Evolutionary conservation across 805 yeast genomes (phyloP).

Genomic region (Candida sanyiensis): DNA sequence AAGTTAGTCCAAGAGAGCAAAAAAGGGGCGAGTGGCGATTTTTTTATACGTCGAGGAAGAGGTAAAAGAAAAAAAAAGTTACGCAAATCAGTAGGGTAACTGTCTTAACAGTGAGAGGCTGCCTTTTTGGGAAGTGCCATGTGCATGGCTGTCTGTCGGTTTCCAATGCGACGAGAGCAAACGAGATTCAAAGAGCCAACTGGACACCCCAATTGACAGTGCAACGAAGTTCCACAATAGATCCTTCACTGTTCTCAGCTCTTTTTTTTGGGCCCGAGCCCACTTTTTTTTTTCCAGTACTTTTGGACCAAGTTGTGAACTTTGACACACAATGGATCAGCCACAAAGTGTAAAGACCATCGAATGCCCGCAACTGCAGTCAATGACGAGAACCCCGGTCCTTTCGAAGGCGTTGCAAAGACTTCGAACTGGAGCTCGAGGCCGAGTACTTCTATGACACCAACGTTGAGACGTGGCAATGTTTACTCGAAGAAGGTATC

Average conservation of each 20-base stretch:
- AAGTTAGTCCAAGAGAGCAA: neutral
- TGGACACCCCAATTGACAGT: too few relatives aligned
- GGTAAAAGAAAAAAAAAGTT: neutral
- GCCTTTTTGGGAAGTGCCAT: neutral
- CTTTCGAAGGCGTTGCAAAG: neutral
- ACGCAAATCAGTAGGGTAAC: neutral
- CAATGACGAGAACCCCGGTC: slow-evolving; percentile 9
- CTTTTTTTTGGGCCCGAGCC: too few relatives aligned
- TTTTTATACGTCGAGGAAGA: neutral
- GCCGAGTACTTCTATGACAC: slow-evolving; percentile 6
- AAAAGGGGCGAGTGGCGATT: neutral
- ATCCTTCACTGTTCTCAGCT: too few relatives aligned
- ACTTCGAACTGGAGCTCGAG: neutral
- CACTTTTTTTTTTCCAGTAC: too few relatives aligned
- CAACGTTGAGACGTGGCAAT: slow-evolving; percentile 11
- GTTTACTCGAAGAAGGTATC: slow-evolving; percentile 3
- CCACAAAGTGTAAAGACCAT: neutral
- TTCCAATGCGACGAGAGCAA: neutral
- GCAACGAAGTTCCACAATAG: too few relatives aligned
- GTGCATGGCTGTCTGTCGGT: slow-evolving; percentile 1
- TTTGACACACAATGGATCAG: too few relatives aligned
- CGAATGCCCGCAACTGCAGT: neutral
- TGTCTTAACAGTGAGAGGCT: neutral
- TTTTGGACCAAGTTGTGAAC: too few relatives aligned
- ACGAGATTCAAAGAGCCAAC: too few relatives aligned